Evolutionary conservation across 2,329 filamentous ascomycete species (phyloP).

Genomic region (Orbilia brochopaga): DNA sequence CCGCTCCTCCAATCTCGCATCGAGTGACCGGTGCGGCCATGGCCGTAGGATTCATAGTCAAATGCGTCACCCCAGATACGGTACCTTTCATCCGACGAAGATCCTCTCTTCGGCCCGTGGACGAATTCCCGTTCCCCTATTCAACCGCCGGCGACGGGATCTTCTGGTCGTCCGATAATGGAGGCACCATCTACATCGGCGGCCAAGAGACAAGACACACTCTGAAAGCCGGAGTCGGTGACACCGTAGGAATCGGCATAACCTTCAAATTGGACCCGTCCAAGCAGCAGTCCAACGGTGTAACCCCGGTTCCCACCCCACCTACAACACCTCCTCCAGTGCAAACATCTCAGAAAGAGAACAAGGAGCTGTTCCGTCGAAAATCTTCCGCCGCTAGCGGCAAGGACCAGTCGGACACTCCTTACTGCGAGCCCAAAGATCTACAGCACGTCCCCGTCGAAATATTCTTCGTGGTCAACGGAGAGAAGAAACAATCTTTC

Average conservation of each 20-base stretch:
- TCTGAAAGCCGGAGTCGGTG: conserved; percentile 32
- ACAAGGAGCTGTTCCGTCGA: conserved; percentile 39
- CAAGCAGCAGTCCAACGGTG: conserved; percentile 26
- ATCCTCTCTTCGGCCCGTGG: conserved; percentile 42
- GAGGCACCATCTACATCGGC: conserved; percentile 29
- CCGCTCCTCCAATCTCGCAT: conserved; percentile 17
- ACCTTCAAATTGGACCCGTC: conserved; percentile 31
- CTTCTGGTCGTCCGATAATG: conserved; percentile 43
- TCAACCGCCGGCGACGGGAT: conserved; percentile 37
- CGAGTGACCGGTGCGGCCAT: conserved; percentile 32
- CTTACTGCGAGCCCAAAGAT: conserved; percentile 40
- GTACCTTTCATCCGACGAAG: conserved; percentile 44
- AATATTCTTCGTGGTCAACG: conserved; percentile 43
- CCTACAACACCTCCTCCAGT: conserved; percentile 33
- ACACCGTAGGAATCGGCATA: conserved; percentile 43
- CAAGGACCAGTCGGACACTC: conserved; percentile 35
- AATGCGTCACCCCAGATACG: conserved; percentile 47
- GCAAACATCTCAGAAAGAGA: conserved; percentile 25
- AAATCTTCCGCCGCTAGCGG: conserved; percentile 30
- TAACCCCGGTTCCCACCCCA: conserved; percentile 42
- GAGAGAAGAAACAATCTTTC: conserved; percentile 36
- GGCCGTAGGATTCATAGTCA: conserved; percentile 46
- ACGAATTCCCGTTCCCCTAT: conserved; percentile 46
- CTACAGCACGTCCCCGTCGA: conserved; percentile 23
- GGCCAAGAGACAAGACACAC: conserved; percentile 28